Base-by-base conservation (phyloP, 345 rosid genomes). In the Lepidium aucheri region DNA sequence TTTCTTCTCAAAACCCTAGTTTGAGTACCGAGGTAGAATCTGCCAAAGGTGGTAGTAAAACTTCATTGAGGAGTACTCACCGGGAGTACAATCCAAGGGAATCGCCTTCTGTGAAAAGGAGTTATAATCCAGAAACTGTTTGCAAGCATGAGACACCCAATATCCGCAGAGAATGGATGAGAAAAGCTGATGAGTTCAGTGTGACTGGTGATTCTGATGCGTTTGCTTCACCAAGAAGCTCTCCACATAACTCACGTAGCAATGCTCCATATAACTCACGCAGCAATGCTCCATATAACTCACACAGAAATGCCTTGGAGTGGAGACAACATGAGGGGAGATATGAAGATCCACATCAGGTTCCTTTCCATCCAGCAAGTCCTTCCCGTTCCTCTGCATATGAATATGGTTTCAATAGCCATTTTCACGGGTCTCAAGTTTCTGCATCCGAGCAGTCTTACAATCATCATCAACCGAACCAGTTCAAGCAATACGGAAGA, bases 71-170 rank as follows among this genome's bases (percentile, higher is more conserved):
- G 50, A 81, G 70, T 65, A 77, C 75, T 51, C 65, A 74, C 41
- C 82, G 66, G 65, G 84, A 84, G 43, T 84, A 81, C 68, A 84
- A 82, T 63, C 82, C 81, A 49, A 81, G 81, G 18, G 65, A 82
- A 70, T 70, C 63, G 1, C 83, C 92, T 36, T 77, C 58, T 68
- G 89, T 78, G 54, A 83, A 78, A 52, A 63, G 67, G 1, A 84
- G 78, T 68, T 84, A 85, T 70, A 83, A 65, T 57, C 65, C 52
- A 13, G 78, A 74, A 63, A 73, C 59, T 63, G 67, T 72, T 46
- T 28, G 63, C 58, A 75, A 76, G 64, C 70, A 47, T 38, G 60
- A 56, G 24, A 67, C 68, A 57, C 59, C 72, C 9, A 76, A 43
- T 64, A 38, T 71, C 67, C 65, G 73, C 18, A 78, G 73, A 77